Evolutionary conservation across 257 asterid genomes (phyloP), one percentile per base, ranked within the genome.

Genomic region (Capsicum baccatum): DNA sequence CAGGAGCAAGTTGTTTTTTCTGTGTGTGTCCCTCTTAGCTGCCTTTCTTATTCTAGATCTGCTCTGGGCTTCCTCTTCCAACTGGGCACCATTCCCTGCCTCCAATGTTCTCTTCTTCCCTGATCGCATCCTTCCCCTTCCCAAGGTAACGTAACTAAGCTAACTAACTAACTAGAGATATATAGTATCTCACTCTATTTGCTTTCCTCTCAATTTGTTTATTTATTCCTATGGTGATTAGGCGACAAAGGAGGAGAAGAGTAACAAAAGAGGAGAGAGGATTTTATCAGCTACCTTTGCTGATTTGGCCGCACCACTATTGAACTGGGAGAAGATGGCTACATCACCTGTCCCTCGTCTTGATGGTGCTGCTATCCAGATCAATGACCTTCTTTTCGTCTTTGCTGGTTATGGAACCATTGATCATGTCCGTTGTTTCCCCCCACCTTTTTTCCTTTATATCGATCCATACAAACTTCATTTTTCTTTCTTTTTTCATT

Each of bases 381-480:
- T 96, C 88, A 89, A 90, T 84, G 86, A 96, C 90, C 97, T 89
- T 83, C 96, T 96, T 68, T 96, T 60, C 82, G 99, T 96, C 39
- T 96, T 96, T 89, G 98, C 98, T 87, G 99, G 99, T 80, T 96
- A 96, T 86, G 99, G 99, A 83, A 96, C 98, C 86, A 93, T 96
- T 85, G 97, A 96, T 86, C 89, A 88, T 86, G 99, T 94, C 84
- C 87, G 93, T 69, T 67, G 3, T 5, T 21, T 8, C 70, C 19
- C 68, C 48, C 39, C 11, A 35, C 57, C 50, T 16, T 80, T 59
- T 57, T 55, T 26, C 33, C 33, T 26, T 26, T 26, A 26, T 26
- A 26, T 26, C 33, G 33, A 26, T 26, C 33, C 0, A 26, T 26
- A 26, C 33, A 26, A 26, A 26, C 33, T 26, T 26, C 33, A 26